Base-by-base conservation (phyloP, 768 basidiomycete species). In the Phaeotremella fagi region DNA sequence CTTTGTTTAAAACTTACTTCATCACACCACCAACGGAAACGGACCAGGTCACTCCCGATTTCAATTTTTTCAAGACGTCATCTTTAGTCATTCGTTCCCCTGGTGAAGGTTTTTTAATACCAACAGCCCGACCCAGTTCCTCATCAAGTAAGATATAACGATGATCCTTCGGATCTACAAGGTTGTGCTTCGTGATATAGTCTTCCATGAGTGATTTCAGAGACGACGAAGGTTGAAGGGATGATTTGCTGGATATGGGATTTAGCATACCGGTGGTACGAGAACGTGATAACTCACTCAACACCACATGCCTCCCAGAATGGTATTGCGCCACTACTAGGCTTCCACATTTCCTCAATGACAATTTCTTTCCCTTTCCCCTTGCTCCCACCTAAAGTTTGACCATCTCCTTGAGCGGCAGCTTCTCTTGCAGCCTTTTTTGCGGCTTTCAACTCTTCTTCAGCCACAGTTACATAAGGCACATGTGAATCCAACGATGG, bases 341-440 rank as follows among this genome's bases (percentile, higher is more conserved):
- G 87, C 61, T 87, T 91, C 84, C 84, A 90, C 25, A 86, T 59
- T 68, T 88, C 87, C 27, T 71, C 80, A 27, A 90, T 77, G 15
- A 76, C 79, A 22, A 89, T 74, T 59, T 83, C 81, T 35, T 75
- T 76, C 14, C 63, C 74, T 45, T 73, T 78, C 71, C 78, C 47
- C 75, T 77, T 66, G 3, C 18, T 36, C 12, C 31, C 38, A 6
- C 60, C 25, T 1, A 33, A 23, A 14, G 37, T 14, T 2, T 42
- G 59, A 20, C 41, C 41, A 23, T 25, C 51, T 20, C 18, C 38
- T 6, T 7, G 7, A 0, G 48, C 80, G 45, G 80, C 79, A 41
- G 79, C 81, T 48, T 83, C 82, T 50, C 78, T 74, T 42, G 78
- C 78, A 14, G 80, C 82, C 38, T 78, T 83, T 62, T 81, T 84